Base-by-base conservation (phyloP, 805 yeast species). In the Kuraishia cidri region DNA sequence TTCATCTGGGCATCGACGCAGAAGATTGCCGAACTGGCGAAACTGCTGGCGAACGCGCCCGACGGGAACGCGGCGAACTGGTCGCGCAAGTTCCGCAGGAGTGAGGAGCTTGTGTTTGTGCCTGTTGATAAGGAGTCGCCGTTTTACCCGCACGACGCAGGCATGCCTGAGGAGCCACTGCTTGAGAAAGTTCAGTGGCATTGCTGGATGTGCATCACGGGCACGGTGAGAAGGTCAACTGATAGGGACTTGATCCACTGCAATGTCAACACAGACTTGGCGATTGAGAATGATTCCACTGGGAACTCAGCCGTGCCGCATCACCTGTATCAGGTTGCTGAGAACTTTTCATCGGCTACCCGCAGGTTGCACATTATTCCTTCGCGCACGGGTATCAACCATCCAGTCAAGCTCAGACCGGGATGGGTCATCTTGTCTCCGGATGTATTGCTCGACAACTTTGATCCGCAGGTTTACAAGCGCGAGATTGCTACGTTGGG, bases 181-280 rank as follows among this genome's bases (percentile, higher is more conserved):
- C 65, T 83, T 35, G 76, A 74, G 38, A 74, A 78, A 37, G 76
- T 82, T 54, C 92, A 82, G 56, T 88, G 96, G 95, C 97, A 90
- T 57, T 88, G 97, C 47, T 82, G 95, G 83, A 87, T 88, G 96
- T 90, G 96, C 45, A 82, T 88, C 33, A 88, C 95, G 3, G 97
- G 97, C 3, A 88, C 97, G 0, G 90, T 88, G 6, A 66, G 95
- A 48, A 69, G 97, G 46, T 74, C 94, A 2, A 75, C 78, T 0
- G 97, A 88, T 56, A 71, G 72, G 10, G 87, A 84, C 52, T 63
- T 88, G 37, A 87, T 88, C 39, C 94, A 88, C 52, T 90, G 97
- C 58, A 88, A 88, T 48, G 75, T 88, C 25, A 94, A 88, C 47
- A 87, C 96, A 0, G 97, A 88, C 55, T 64, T 88, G 32, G 78